Percentiles rank a stretch among this genome's conserved stretches.
phyloP scores from a whole-genome alignment of 768 basidiomycete genomes.

The Neoboletus magnificus region DNA sequence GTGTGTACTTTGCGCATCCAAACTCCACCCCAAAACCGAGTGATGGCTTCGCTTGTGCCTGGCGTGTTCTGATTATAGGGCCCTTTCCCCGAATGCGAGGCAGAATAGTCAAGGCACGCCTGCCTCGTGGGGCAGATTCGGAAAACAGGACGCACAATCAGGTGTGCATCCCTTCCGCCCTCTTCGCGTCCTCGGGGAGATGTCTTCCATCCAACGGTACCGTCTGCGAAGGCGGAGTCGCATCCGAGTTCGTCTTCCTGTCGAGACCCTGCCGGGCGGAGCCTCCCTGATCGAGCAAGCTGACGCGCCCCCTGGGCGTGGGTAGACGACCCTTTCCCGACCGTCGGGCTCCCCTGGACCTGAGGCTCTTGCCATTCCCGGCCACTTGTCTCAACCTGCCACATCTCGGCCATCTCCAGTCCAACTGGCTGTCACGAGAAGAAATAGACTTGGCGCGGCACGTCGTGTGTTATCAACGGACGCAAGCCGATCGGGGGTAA shows the following conservation, averaged over 20 bases:
- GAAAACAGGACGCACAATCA: background rate
- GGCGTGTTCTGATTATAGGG: conserved; percentile 1
- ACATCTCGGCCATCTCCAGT: conserved; percentile 1
- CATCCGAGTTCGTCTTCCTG: background rate
- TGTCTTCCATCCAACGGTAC: background rate
- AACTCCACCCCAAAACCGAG: conserved; percentile 12
- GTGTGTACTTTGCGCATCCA: conserved; percentile 4
- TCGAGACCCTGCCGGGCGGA: background rate
- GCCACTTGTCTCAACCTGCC: background rate
- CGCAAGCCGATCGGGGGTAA: background rate
- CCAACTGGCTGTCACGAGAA: background rate
- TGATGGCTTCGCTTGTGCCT: conserved; percentile 1
- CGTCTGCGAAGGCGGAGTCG: background rate
- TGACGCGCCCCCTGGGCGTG: background rate
- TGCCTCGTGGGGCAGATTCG: conserved; percentile 3
- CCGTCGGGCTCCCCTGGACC: background rate
- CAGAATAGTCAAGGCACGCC: background rate
- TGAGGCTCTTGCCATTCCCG: background rate
- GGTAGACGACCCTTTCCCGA: background rate
- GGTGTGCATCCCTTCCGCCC: background rate
- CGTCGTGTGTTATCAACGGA: background rate
- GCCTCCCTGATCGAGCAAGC: background rate
- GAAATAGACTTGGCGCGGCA: background rate
- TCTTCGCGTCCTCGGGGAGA: conserved; percentile 11
- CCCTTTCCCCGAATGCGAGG: conserved; percentile 1